Evolutionary conservation across 495 filamentous ascomycete species (phyloP), one percentile per base, ranked within the genome.

Genomic region (Neurospora tetraspora): DNA sequence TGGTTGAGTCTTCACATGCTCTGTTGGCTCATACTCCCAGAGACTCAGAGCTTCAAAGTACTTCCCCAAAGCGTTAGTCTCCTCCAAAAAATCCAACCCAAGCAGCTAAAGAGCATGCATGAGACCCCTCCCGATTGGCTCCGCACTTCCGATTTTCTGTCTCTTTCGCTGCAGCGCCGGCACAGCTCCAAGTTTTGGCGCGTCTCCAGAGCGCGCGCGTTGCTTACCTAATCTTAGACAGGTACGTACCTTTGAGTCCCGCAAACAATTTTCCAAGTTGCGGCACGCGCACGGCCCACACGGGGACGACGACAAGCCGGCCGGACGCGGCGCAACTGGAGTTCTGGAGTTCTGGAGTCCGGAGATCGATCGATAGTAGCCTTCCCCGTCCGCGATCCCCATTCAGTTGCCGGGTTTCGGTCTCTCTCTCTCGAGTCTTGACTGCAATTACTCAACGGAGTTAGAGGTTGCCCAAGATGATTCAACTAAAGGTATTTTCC

Each of bases 401-500:
- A 61, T 61, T 61, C 53, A 61, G 27, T 61, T 61, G 53, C 53
- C 53, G 53, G 53, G 53, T 61, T 34, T 61, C 53, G 53, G 53
- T 61, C 12, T 31, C 34, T 34, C 34, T 34, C 34, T 31, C 23
- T 59, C 47, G 43, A 34, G 34, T 34, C 34, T 34, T 34, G 34
- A 34, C 34, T 6, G 34, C 34, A 34, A 34, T 34, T 34, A 7
- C 5, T 34, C 34, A 34, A 34, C 34, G 34, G 34, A 69, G 68
- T 65, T 65, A 73, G 70, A 71, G 70, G 74, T 71, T 65, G 69
- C 36, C 79, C 88, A 92, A 81, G 80, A 99, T 99, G 96, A 97
- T 99, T 81, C 96, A 98, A 88, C 86, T 99, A 85, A 99, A 99
- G 93, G 96, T 47, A 36, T 40, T n/a, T n/a, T 10, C 31, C n/a